Conservation (phyloP, 2,329 filamentous ascomycete species). For the Claviceps purpurea region DNA sequence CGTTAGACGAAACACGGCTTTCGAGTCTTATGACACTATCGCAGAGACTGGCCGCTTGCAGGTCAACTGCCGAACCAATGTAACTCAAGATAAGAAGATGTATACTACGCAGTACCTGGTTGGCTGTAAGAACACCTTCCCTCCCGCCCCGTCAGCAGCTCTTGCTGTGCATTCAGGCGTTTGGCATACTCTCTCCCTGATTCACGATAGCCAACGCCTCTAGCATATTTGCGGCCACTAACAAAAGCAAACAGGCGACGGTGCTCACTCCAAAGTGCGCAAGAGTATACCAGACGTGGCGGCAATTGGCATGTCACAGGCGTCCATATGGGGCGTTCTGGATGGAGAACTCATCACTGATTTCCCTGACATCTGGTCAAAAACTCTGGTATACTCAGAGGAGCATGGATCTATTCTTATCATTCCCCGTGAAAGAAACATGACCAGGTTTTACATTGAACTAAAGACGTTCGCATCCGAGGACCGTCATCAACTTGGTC, state of each 20-base stretch:
- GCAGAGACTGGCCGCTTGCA: constrained; percentile 31
- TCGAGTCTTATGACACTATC: constrained; percentile 39
- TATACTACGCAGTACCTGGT: constrained; percentile 51
- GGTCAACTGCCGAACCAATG: constrained; percentile 37
- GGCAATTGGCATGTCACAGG: constrained; percentile 40
- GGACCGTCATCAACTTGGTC: constrained; percentile 29
- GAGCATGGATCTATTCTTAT: constrained; percentile 57
- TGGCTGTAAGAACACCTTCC: constrained; percentile 39
- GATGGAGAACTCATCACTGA: constrained; percentile 59
- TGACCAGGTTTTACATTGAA: constrained; percentile 53
- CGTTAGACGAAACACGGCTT: constrained; percentile 51
- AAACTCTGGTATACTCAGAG: constrained; percentile 55
- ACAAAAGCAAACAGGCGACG: constrained; percentile 36
- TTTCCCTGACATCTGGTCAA: constrained; percentile 65
- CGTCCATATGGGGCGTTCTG: constrained; percentile 54
- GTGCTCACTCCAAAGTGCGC: constrained; percentile 57
- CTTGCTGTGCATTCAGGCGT: background rate
- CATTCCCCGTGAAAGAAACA: constrained; percentile 58
- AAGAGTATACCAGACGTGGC: constrained; percentile 46
- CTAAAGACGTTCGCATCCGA: constrained; percentile 32
- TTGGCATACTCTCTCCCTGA: background rate
- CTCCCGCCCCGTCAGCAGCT: background rate
- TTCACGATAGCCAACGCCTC: background rate
- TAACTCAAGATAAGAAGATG: constrained; percentile 34
- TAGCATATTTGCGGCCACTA: background rate